Evolutionary conservation across 2,329 filamentous ascomycete genomes (phyloP), one percentile per base, ranked within the genome.

Genomic region (Lasiodiplodia hormozganensis): DNA sequence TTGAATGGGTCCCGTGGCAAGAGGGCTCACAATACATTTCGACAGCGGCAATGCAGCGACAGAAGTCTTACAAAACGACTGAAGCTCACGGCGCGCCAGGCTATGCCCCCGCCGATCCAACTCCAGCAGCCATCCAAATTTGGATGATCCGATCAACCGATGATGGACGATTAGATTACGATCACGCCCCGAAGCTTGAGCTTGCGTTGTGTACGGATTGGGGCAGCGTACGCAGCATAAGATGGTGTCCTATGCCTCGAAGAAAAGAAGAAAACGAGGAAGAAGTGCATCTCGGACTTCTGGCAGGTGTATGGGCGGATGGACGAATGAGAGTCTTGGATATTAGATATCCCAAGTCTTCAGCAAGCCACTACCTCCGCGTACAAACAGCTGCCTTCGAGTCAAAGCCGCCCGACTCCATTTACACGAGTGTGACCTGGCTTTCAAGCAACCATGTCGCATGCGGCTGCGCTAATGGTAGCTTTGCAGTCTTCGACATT

Each of bases 291-390:
- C 75, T 89, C 43, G 87, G 87, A 0, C 76, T 89, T 7, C 79
- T 90, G 28, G 87, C 86, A 4, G 82, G 83, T 12, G 76, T 89
- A 1, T 89, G 85, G 80, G 82, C 81, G n/a, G 88, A 90, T 74
- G 88, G 88, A 5, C 80, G 76, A 57, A 76, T 87, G 4, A 80
- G 86, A 68, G 81, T 90, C 4, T 73, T 90, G 40, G 83, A 88
- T 72, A 73, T 89, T n/a, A 40, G 38, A 25, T 72, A 65, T 56
- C 72, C 67, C 36, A 72, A 68, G 38, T 51, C 34, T 67, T 52
- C 68, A 31, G 23, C 31, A n/a, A 53, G 43, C 25, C 70, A 62
- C 7, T 80, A 80, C 69, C 76, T 84, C n/a, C 79, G 82, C 69
- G 75, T 86, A 36, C 74, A 79, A 3, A 76, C 76, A 18, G 82